These are phyloP conservation scores for Trypethelium eluteriae DNA, from an alignment of 495 filamentous ascomycete genomes.

Conservation along the genomic window DNA sequence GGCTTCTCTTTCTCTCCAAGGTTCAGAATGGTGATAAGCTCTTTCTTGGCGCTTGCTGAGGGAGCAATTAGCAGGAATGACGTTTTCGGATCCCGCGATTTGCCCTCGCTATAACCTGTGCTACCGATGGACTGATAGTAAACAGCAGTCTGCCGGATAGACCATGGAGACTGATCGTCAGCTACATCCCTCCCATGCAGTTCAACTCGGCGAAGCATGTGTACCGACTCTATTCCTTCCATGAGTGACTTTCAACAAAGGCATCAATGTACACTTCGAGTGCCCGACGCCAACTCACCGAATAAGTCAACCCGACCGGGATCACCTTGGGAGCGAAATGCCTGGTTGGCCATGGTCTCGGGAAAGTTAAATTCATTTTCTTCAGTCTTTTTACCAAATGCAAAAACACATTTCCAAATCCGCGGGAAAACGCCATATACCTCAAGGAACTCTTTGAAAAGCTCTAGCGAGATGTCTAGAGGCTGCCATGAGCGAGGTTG, in stretches of 20 bases:
- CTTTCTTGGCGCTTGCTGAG: slow-evolving; percentile 24
- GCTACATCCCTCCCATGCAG: slow-evolving; percentile 21
- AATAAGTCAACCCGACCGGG: too few relatives aligned
- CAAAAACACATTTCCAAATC: slow-evolving; percentile 17
- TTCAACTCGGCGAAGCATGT: slow-evolving; percentile 28
- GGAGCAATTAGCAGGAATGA: slow-evolving; percentile 30
- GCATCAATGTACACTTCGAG: too few relatives aligned
- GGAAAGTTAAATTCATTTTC: slow-evolving; percentile 23
- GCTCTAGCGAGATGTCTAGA: slow-evolving; percentile 16
- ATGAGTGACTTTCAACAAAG: too few relatives aligned
- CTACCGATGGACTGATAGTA: slow-evolving; percentile 25
- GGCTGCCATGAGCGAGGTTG: slow-evolving; percentile 18
- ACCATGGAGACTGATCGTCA: slow-evolving; percentile 29
- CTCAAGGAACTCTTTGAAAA: slow-evolving; percentile 17
- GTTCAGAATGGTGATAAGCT: background rate
- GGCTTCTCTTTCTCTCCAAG: background rate
- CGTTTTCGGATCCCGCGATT: slow-evolving; percentile 15
- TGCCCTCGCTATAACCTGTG: background rate
- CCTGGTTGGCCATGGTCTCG: background rate
- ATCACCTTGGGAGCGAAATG: background rate
- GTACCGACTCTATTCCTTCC: slow-evolving; percentile 25
- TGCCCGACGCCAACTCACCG: too few relatives aligned
- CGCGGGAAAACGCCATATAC: slow-evolving; percentile 10
- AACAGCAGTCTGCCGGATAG: slow-evolving; percentile 30
- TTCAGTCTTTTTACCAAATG: slow-evolving; percentile 14